These are phyloP conservation scores for Pseudogymnoascus sp. DNA, from an alignment of 2,329 filamentous ascomycete species.

Conservation along the genomic window DNA sequence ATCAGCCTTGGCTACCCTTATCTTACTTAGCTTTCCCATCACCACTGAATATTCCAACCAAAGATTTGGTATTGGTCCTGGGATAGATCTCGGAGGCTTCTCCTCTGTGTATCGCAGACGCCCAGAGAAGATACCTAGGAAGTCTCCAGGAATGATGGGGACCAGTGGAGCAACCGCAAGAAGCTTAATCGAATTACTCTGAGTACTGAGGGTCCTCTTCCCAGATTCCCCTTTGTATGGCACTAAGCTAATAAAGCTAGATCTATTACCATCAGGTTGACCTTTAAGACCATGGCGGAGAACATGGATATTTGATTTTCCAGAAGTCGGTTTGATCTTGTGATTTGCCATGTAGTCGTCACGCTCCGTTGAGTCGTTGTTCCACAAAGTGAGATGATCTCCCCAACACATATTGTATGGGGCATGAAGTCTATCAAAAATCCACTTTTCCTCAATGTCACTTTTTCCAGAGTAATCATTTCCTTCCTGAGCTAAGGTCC, in stretches of 20 bases:
- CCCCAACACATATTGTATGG: slow-evolving; percentile 10
- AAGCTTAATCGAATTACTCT: not conserved
- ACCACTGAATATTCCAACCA: slow-evolving; percentile 17
- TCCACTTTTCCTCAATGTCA: slow-evolving; percentile 16
- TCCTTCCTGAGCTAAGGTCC: slow-evolving; percentile 14
- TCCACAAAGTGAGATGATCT: slow-evolving; percentile 14
- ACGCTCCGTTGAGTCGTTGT: not conserved
- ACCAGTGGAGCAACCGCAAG: slow-evolving; percentile 10
- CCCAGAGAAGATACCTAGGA: slow-evolving; percentile 15
- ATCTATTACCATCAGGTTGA: slow-evolving; percentile 11
- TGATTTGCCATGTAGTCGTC: slow-evolving; percentile 6
- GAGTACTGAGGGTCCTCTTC: slow-evolving; percentile 9
- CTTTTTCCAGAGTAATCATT: slow-evolving; percentile 17
- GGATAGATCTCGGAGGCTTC: slow-evolving; percentile 14
- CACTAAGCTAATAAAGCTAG: slow-evolving; percentile 4
- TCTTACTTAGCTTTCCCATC: slow-evolving; percentile 17
- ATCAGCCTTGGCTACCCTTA: slow-evolving; percentile 16
- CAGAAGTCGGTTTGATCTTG: slow-evolving; percentile 10
- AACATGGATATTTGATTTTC: slow-evolving; percentile 12
- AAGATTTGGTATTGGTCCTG: slow-evolving; percentile 14
- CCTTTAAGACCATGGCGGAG: slow-evolving; percentile 12
- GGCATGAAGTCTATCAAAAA: slow-evolving; percentile 17
- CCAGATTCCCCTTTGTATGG: slow-evolving; percentile 4
- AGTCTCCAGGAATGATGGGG: slow-evolving; percentile 14
- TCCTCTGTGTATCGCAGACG: slow-evolving; percentile 13